A percentile compares a stretch with the other conserved stretches of the same genome.
These are phyloP conservation scores for Phytophthora brassicae DNA, from an alignment of 352 stramenopile genomes.

Conservation along the genomic window DNA sequence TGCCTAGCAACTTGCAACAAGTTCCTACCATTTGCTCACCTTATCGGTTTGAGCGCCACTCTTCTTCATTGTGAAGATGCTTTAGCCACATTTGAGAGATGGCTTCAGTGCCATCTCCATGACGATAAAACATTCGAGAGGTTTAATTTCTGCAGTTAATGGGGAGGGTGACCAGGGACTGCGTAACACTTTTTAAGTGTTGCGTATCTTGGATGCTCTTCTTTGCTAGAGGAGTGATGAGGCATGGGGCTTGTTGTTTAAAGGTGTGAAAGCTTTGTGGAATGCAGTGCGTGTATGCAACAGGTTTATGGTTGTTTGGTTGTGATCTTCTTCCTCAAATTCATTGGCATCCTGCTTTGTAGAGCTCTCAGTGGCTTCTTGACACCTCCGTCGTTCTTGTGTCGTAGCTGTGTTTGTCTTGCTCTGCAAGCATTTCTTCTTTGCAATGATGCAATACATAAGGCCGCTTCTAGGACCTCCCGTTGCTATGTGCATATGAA, in stretches of 20 bases:
- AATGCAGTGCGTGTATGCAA: neutral
- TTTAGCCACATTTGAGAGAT: constrained; percentile 50
- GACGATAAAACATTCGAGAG: constrained; percentile 44
- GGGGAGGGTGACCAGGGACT: constrained; percentile 8
- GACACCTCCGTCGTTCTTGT: constrained; percentile 2
- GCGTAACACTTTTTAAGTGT: neutral
- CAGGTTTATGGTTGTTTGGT: constrained; percentile 11
- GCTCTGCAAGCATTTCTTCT: constrained; percentile 19
- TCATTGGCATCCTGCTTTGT: neutral
- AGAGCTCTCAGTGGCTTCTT: neutral
- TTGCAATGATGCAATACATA: constrained; percentile 42
- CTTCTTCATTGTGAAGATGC: constrained; percentile 39
- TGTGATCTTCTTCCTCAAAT: constrained; percentile 21
- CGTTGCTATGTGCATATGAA: constrained; percentile 12
- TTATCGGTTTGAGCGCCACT: constrained; percentile 24
- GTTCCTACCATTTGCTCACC: constrained; percentile 20
- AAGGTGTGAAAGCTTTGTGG: constrained; percentile 1
- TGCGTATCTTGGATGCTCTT: constrained; percentile 11
- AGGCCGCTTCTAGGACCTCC: constrained; percentile 44
- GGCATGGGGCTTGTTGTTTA: constrained; percentile 11
- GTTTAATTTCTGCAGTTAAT: constrained; percentile 36
- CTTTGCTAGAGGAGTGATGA: constrained; percentile 26
- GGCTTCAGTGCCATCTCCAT: constrained; percentile 20
- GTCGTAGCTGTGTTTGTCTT: neutral
- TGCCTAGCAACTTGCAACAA: neutral